These are phyloP conservation scores for Aspergillus tanneri DNA, from an alignment of 2,329 filamentous ascomycete genomes.

Conservation along the genomic window DNA sequence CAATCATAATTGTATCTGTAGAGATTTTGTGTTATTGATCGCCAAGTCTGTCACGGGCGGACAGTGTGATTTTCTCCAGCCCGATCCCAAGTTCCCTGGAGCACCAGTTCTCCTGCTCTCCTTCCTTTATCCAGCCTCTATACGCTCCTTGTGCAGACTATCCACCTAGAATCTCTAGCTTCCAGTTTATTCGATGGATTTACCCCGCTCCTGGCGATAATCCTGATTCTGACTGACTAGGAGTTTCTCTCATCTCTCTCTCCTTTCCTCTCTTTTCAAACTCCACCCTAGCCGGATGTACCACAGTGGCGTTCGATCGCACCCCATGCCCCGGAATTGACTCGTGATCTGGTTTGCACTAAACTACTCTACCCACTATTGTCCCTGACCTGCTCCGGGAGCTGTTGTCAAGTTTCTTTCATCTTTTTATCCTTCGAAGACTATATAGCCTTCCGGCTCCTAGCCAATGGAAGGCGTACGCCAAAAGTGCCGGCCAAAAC, in stretches of 20 bases:
- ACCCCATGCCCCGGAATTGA: background rate
- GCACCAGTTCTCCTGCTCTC: slow-evolving; percentile 8
- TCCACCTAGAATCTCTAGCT: slow-evolving; percentile 1
- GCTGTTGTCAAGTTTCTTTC: background rate
- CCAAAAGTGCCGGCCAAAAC: slow-evolving; percentile 77
- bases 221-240: slow-evolving; percentile 8
- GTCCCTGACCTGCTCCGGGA: background rate
- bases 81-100: slow-evolving; percentile 12
- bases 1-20: background rate
- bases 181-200: slow-evolving; percentile 15
- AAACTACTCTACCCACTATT: background rate
- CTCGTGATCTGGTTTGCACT: background rate
- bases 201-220: slow-evolving; percentile 12
- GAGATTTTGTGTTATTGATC: slow-evolving; percentile 10
- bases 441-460: slow-evolving; percentile 6
- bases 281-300: slow-evolving; percentile 9
- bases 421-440: background rate
- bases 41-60: slow-evolving; percentile 17
- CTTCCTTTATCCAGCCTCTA: background rate
- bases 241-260: slow-evolving; percentile 7
- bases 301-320: slow-evolving; percentile 7
- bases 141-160: slow-evolving; percentile 8
- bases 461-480: slow-evolving; percentile 56
- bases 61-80: slow-evolving; percentile 21
- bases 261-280: slow-evolving; percentile 3